phyloP scores from a whole-genome alignment of 257 asterid species.

The Osmanthus fragrans region DNA sequence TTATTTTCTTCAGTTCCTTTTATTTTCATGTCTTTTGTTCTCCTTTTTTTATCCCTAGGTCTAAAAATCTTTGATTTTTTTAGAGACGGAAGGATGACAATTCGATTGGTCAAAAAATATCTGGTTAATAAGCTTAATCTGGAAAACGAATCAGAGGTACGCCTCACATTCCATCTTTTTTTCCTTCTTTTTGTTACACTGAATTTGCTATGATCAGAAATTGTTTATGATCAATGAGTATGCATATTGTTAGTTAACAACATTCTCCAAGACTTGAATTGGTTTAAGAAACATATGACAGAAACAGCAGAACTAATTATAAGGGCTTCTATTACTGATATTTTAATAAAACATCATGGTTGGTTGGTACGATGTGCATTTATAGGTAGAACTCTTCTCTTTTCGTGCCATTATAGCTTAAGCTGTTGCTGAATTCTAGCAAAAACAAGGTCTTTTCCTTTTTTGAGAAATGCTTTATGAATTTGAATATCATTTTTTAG shows the following conservation, averaged over 20 bases:
- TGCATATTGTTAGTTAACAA: no score
- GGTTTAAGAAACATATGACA: constrained; percentile 51
- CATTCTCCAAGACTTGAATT: constrained; percentile 21
- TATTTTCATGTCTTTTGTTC: neutral
- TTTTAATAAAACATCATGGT: constrained; percentile 30
- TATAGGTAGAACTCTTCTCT: constrained; percentile 40
- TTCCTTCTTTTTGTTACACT: neutral
- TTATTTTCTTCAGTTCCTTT: neutral
- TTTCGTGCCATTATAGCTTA: constrained; percentile 25
- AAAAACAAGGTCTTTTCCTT: no score
- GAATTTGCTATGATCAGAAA: neutral
- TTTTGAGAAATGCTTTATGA: no score
- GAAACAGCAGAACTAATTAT: constrained; percentile 50
- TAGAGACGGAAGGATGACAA: constrained; percentile 90
- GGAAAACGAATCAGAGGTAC: constrained; percentile 93
- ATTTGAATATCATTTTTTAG: constrained; percentile 23
- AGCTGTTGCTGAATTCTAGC: no score
- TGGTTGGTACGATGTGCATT: constrained; percentile 53
- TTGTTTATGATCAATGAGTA: neutral
- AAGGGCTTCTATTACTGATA: constrained; percentile 5
- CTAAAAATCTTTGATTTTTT: neutral
- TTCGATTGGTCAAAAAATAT: constrained; percentile 79
- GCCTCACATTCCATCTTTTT: constrained; percentile 13
- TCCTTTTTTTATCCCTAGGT: neutral
- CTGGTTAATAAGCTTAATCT: constrained; percentile 78